Evolutionary conservation across 805 yeast genomes (phyloP).

Genomic region (Lipomyces yamanashiensis): DNA sequence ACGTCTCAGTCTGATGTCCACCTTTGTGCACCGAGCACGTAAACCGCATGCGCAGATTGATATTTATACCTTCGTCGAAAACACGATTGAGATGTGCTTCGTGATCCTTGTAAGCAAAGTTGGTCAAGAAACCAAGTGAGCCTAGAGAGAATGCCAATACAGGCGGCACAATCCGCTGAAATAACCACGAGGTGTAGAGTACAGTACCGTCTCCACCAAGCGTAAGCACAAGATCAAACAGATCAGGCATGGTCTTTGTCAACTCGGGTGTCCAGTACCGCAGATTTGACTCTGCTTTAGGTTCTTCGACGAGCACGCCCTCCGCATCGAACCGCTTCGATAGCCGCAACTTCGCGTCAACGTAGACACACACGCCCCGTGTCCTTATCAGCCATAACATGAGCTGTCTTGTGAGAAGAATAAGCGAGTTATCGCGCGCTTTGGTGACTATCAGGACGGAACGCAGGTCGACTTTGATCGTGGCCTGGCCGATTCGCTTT

Average conservation of each 20-base stretch:
- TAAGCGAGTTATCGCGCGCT: constrained; percentile 79
- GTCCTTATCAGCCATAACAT: constrained; percentile 70
- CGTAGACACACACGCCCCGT: constrained; percentile 60
- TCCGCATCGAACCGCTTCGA: constrained; percentile 67
- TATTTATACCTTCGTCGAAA: constrained; percentile 70
- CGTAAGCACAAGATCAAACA: constrained; percentile 78
- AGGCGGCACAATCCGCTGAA: constrained; percentile 88
- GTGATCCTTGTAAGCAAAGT: constrained; percentile 78
- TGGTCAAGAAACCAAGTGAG: constrained; percentile 80
- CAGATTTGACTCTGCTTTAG: constrained; percentile 51
- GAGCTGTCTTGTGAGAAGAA: constrained; percentile 75
- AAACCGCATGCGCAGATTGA: constrained; percentile 84
- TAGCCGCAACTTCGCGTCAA: constrained; percentile 67
- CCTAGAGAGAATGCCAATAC: constrained; percentile 75
- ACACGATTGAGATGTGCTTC: constrained; percentile 61
- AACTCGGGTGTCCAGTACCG: constrained; percentile 73
- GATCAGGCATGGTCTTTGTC: constrained; percentile 45
- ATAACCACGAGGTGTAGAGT: constrained; percentile 76
- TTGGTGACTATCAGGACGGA: constrained; percentile 86
- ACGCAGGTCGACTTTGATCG: constrained; percentile 64
- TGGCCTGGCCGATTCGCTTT: constrained; percentile 40
- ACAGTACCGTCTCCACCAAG: constrained; percentile 98
- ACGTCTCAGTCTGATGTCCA: constrained; percentile 45
- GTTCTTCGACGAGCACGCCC: constrained; percentile 54
- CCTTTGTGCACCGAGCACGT: constrained; percentile 71